phyloP scores from a whole-genome alignment of 2,329 filamentous ascomycete species.

The Pyricularia sp. region DNA sequence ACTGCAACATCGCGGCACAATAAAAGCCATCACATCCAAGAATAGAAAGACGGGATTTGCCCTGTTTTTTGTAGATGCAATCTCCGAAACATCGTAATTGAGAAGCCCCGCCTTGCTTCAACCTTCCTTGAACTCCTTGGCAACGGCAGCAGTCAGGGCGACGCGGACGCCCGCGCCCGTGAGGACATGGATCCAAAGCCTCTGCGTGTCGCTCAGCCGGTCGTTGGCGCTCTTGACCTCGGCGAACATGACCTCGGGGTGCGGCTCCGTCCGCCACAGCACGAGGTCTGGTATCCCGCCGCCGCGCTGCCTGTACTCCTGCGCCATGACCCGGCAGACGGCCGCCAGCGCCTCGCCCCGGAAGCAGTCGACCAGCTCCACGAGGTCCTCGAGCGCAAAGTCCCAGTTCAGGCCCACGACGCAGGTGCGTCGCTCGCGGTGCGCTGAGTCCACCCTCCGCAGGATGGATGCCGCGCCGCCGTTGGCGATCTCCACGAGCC shows the following conservation, averaged over 20 bases:
- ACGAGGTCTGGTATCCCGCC: slow-evolving; percentile 90
- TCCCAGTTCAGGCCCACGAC: slow-evolving; percentile 91
- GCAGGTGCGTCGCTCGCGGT: slow-evolving; percentile 66
- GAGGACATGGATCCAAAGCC: slow-evolving; percentile 94
- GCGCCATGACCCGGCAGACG: slow-evolving; percentile 87
- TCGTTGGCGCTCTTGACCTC: slow-evolving; percentile 85
- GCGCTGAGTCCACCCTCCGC: slow-evolving; percentile 54
- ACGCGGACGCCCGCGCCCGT: slow-evolving; percentile 77
- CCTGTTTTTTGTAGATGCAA: background rate
- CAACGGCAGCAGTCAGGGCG: slow-evolving; percentile 63
- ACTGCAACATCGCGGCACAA: background rate
- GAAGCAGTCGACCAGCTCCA: slow-evolving; percentile 73
- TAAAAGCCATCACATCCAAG: background rate
- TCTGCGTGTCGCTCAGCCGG: slow-evolving; percentile 87
- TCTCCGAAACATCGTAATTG: background rate
- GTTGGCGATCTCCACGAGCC: slow-evolving; percentile 80
- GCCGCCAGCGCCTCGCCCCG: slow-evolving; percentile 69
- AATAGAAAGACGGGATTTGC: background rate
- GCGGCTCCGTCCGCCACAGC: slow-evolving; percentile 55
- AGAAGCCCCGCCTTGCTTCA: background rate
- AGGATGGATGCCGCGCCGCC: slow-evolving; percentile 63
- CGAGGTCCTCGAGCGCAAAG: slow-evolving; percentile 67
- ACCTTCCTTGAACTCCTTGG: slow-evolving; percentile 35
- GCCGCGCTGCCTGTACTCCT: slow-evolving; percentile 82
- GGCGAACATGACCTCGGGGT: slow-evolving; percentile 49